Evolutionary conservation across 345 rosid species (phyloP), one percentile per base, ranked within the genome.

Genomic region (Gossypium bickii): DNA sequence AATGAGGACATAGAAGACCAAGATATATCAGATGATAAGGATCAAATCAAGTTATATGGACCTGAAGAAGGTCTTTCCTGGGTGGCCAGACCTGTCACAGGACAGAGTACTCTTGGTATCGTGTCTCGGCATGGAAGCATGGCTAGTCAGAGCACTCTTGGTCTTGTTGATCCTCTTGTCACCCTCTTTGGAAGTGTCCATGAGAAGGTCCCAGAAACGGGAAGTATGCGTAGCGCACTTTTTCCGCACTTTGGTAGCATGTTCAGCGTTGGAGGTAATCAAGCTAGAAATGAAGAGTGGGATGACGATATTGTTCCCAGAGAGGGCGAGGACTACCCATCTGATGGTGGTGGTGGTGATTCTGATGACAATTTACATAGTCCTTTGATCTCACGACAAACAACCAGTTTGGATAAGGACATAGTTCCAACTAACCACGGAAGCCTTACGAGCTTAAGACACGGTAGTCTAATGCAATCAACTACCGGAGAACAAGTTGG

Each of bases 241-340:
- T 95, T 93, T 76, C 98, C 97, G 1, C 93, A 88, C 85, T 89
- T 95, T 22, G 97, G 99, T 72, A 93, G 99, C 84, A 93, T 93
- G 97, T 91, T 95, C 81, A 92, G 97, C 53, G 88, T 93, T 25
- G 99, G 93, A 78, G 97, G 97, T 56, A 87, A 88, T 78, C 94
- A 87, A 73, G 74, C 78, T 6, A 90, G 84, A 67, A 79, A 86
- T 59, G 98, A 92, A 72, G 98, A 90, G 18, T 90, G 94, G 93
- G 99, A 91, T 71, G 97, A 86, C 67, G 99, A 89, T 85, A 90
- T 89, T 80, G 85, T 87, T 48, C 80, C 13, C 43, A 87, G 91
- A 80, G 97, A 89, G 11, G 97, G 90, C 7, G 98, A 89, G n/a
- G 97, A 86, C 16, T 88, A 87, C 72, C 85, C 79, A 52, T 88